These are phyloP conservation scores for Rhodotorula sp. DNA, from an alignment of 1,284 basidiomycete species.

Conservation along the genomic window DNA sequence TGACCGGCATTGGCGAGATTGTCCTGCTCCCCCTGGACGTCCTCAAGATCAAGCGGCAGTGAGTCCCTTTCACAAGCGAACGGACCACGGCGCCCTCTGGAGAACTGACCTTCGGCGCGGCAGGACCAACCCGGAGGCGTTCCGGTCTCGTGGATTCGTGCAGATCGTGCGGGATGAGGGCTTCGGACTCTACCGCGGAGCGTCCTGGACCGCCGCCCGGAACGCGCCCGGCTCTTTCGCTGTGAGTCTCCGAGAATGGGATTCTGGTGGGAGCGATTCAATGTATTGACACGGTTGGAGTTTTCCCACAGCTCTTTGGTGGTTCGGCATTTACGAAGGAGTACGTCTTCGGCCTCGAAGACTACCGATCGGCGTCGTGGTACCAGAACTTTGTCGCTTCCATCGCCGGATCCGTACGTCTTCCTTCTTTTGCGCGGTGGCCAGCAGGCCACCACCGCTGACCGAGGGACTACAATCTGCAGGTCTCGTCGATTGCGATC, in stretches of 20 bases:
- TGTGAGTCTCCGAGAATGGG: slow-evolving; percentile 56
- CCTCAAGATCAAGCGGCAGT: slow-evolving; percentile 95
- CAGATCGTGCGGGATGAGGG: slow-evolving; percentile 92
- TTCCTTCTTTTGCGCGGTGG: not conserved
- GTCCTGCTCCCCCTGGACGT: slow-evolving; percentile 91
- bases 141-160: slow-evolving; percentile 85
- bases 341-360: slow-evolving; percentile 79
- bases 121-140: slow-evolving; percentile 85
- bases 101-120: not conserved
- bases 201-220: slow-evolving; percentile 98
- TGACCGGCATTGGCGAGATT: slow-evolving; percentile 96
- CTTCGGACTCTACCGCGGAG: slow-evolving; percentile 83
- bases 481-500: slow-evolving; percentile 84
- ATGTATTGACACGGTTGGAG: not conserved
- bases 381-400: slow-evolving; percentile 88
- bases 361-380: slow-evolving; percentile 93
- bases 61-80: not conserved
- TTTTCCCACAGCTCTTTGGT: slow-evolving; percentile 73
- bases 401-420: slow-evolving; percentile 71
- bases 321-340: slow-evolving; percentile 94
- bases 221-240: slow-evolving; percentile 96
- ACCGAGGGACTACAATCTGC: not conserved
- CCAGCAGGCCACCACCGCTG: too few species aligned
- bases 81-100: not conserved
- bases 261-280: not conserved